phyloP scores from a whole-genome alignment of 768 basidiomycete species.

The Psilocybe sp. region DNA sequence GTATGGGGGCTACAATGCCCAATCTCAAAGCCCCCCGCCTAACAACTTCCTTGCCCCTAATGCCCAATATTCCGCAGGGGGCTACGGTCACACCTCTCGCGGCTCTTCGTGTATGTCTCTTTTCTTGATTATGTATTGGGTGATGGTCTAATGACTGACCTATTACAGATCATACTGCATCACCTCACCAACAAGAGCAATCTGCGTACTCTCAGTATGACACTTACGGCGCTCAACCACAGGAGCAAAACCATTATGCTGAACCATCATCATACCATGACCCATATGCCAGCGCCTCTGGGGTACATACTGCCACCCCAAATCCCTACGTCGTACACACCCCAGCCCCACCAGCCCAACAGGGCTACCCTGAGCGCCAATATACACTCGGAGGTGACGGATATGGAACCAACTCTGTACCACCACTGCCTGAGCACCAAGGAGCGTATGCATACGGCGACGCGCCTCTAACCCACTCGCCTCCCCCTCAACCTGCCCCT shows the following conservation, averaged over 20 bases:
- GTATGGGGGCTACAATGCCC: conserved; percentile 24
- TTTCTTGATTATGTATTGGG: conserved; percentile 16
- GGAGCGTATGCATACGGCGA: conserved; percentile 18
- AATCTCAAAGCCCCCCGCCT: conserved; percentile 24
- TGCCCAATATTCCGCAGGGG: conserved; percentile 30
- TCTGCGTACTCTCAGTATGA: conserved; percentile 50
- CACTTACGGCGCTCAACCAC: conserved; percentile 34
- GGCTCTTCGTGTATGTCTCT: conserved; percentile 51
- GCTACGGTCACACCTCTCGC: conserved; percentile 53
- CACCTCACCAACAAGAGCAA: conserved; percentile 47
- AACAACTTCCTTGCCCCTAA: conserved; percentile 34
- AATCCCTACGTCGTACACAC: conserved; percentile 24
- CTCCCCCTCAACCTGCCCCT: conserved; percentile 18
- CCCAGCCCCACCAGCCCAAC: conserved; percentile 19
- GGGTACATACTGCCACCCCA: conserved; percentile 17
- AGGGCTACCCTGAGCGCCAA: conserved; percentile 38
- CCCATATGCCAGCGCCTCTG: conserved; percentile 33
- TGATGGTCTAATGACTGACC: conserved; percentile 1
- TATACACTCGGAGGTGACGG: conserved; percentile 58
- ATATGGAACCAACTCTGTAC: conserved; percentile 47
- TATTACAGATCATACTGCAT: conserved; percentile 51
- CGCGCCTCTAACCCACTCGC: conserved; percentile 23
- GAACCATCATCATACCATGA: conserved; percentile 28
- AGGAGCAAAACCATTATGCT: conserved; percentile 23
- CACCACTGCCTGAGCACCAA: conserved; percentile 33